phyloP scores from a whole-genome alignment of 495 filamentous ascomycete genomes.

The Talaromyces proteolyticus region DNA sequence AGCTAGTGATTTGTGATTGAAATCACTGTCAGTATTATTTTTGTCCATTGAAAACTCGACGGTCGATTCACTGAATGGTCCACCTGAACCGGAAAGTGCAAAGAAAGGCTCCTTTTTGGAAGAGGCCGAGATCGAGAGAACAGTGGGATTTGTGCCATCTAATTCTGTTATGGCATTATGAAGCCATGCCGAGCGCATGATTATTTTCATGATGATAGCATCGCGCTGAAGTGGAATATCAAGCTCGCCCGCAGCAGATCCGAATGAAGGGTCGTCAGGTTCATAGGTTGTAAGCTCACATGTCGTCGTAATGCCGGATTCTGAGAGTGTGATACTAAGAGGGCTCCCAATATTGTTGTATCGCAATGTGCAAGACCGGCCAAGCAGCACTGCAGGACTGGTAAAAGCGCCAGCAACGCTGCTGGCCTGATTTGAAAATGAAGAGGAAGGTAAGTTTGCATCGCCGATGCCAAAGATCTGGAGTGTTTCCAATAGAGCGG shows the following conservation, averaged over 20 bases:
- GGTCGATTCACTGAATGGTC: slow-evolving; percentile 70
- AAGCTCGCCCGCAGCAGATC: slow-evolving; percentile 27
- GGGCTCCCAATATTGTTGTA: slow-evolving; percentile 69
- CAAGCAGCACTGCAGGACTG: slow-evolving; percentile 67
- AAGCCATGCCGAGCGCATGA: slow-evolving; percentile 81
- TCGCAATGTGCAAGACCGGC: slow-evolving; percentile 73
- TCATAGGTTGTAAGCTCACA: slow-evolving; percentile 92
- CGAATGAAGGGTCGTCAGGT: slow-evolving; percentile 35
- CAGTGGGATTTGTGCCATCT: slow-evolving; percentile 60
- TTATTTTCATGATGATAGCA: slow-evolving; percentile 81
- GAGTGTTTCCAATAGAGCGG: slow-evolving; percentile 85
- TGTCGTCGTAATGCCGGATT: slow-evolving; percentile 80
- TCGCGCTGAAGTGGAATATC: slow-evolving; percentile 84
- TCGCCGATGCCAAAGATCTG: slow-evolving; percentile 88
- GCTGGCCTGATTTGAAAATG: slow-evolving; percentile 28
- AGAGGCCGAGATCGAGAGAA: slow-evolving; percentile 57
- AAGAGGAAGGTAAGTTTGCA: slow-evolving; percentile 35
- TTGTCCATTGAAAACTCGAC: slow-evolving; percentile 78
- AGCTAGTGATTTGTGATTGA: slow-evolving; percentile 21
- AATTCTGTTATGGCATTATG: slow-evolving; percentile 82
- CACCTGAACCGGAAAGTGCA: slow-evolving; percentile 60
- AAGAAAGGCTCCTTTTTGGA: slow-evolving; percentile 61
- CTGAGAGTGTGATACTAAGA: slow-evolving; percentile 74
- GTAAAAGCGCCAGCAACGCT: slow-evolving; percentile 54
- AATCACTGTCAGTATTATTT: slow-evolving; percentile 11